A percentile compares a stretch with the other conserved stretches of the same genome.
Conservation (phyloP, 768 basidiomycete species). For the Lactarius sanguifluus region DNA sequence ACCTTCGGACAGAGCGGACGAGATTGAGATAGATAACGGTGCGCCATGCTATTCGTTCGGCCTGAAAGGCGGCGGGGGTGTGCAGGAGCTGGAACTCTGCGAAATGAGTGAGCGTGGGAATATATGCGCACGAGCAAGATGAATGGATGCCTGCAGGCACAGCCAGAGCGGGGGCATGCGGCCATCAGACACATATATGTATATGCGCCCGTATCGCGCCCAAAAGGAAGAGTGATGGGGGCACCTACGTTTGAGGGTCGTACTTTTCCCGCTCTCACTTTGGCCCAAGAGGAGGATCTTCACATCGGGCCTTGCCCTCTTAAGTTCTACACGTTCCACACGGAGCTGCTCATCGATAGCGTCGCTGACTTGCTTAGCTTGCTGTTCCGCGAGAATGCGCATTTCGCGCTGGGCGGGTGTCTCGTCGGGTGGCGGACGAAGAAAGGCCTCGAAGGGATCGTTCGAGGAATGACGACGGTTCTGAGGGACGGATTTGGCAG, state of each 20-base stretch:
- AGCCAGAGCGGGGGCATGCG: not conserved
- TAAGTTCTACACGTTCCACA: constrained; percentile 59
- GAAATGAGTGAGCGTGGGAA: constrained; percentile 18
- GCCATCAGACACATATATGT: not conserved
- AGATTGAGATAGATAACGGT: constrained; percentile 87
- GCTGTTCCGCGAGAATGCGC: constrained; percentile 62
- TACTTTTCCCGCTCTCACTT: constrained; percentile 89
- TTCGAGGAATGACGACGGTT: constrained; percentile 46
- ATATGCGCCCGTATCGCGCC: not conserved
- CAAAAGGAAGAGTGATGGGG: not conserved
- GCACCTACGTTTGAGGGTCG: constrained; percentile 84
- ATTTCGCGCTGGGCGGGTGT: constrained; percentile 62
- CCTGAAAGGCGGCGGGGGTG: constrained; percentile 70
- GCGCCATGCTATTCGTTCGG: constrained; percentile 83
- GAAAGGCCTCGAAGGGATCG: constrained; percentile 67
- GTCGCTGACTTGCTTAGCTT: constrained; percentile 74
- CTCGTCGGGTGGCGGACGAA: constrained; percentile 73
- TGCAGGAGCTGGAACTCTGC: constrained; percentile 84
- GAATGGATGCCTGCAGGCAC: not conserved
- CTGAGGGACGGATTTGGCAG: constrained; percentile 19
- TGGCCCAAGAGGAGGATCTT: constrained; percentile 81
- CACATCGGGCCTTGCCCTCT: constrained; percentile 61
- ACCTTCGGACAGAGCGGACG: constrained; percentile 78
- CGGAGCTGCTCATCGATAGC: constrained; percentile 78
- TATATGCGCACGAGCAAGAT: not conserved